Evolutionary conservation across 2,329 filamentous ascomycete genomes (phyloP), one percentile per base, ranked within the genome.

Genomic region (Epichloe amarillans): DNA sequence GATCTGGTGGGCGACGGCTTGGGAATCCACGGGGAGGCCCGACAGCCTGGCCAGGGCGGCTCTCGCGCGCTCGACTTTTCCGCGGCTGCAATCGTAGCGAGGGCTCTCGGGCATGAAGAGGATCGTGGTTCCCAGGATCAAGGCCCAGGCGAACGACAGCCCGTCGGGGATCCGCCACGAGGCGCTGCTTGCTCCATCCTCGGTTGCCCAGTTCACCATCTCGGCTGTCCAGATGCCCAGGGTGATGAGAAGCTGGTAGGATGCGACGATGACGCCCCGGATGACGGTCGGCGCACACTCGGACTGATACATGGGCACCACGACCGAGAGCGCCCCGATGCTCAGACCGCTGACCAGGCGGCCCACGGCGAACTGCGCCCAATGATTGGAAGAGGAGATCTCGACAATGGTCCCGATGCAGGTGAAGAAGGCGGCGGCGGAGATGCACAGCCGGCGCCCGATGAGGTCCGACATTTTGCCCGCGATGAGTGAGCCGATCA

Each of bases 191-290:
- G 47, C 17, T 47, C 69, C 69, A 3, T 55, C 23, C 45, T 78
- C 68, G 6, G 82, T 85, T 6, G 80, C 80, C 60, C 69, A 84
- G 62, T 84, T 82, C 63, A 78, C 70, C 64, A 77, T 72, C 58
- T 78, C 75, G 38, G 73, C 71, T 23, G 67, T 68, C 71, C 74
- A 80, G 62, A 86, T 84, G 46, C 83, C 83, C 30, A 84, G 69
- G 0, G 82, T 86, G 61, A 86, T 82, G 62, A 84, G 78, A 3
- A 86, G 73, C 68, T 86, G 83, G 64, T 85, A 86, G 48, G 73
- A 77, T 1, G 76, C 74, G 30, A 86, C 75, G 39, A 85, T 71
- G 6, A 80, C 71, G 58, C 80, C 80, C 57, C 83, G 77, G 47
- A 86, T 76, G 52, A 79, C 75, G 53, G 79, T 73, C 0, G 83